Percentiles rank a stretch among this genome's conserved stretches.
Conservation (phyloP, 2,329 filamentous ascomycete species). For the Keithomyces neogunnii region DNA sequence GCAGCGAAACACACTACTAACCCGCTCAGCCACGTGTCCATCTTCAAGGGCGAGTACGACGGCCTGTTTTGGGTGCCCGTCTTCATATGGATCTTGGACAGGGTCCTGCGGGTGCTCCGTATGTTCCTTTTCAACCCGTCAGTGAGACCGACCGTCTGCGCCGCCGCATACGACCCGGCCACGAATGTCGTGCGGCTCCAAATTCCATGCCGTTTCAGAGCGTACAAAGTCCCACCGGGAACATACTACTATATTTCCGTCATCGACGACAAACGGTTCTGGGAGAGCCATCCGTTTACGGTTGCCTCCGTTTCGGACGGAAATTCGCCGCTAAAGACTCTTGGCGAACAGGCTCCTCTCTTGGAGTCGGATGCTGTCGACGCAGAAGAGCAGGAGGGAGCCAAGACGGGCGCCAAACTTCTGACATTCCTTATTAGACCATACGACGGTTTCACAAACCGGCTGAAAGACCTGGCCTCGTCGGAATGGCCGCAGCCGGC, state of each 20-base stretch:
- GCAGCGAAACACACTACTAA: neutral
- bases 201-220: slow-evolving; percentile 24
- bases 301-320: slow-evolving; percentile 24
- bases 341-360: slow-evolving; percentile 24
- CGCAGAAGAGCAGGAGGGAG: neutral
- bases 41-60: slow-evolving; percentile 41
- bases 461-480: slow-evolving; percentile 24
- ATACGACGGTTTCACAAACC: slow-evolving; percentile 34
- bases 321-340: slow-evolving; percentile 8
- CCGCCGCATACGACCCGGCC: slow-evolving; percentile 24
- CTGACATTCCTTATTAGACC: slow-evolving; percentile 38
- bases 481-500: slow-evolving; percentile 15
- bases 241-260: slow-evolving; percentile 38
- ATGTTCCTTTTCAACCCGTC: slow-evolving; percentile 30
- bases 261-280: slow-evolving; percentile 29
- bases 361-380: slow-evolving; percentile 14
- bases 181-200: slow-evolving; percentile 34
- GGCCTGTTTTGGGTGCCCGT: slow-evolving; percentile 40
- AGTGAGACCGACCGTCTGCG: slow-evolving; percentile 26
- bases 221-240: slow-evolving; percentile 28
- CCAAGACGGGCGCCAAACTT: neutral
- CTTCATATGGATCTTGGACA: slow-evolving; percentile 41
- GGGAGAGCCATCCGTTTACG: slow-evolving; percentile 44
- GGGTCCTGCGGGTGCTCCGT: slow-evolving; percentile 34
- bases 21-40: slow-evolving; percentile 36